Conservation (phyloP, 2,329 filamentous ascomycete species). For the Simplicillium aogashimaense region DNA sequence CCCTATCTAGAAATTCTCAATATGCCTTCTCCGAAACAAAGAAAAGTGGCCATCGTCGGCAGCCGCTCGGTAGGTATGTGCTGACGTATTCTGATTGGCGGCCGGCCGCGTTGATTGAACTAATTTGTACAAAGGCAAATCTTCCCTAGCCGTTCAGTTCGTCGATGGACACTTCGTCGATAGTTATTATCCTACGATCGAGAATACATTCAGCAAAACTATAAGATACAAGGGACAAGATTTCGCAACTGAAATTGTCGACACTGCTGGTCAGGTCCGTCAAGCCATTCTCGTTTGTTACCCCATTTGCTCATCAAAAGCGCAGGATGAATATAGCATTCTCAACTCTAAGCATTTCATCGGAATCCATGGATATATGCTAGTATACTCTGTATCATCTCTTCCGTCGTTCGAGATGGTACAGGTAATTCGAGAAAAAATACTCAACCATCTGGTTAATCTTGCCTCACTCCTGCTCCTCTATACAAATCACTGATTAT, state of each 20-base stretch:
- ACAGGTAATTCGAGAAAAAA: conserved; percentile 91
- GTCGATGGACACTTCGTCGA: conserved; percentile 98
- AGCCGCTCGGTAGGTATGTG: conserved; percentile 69
- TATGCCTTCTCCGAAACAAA: conserved; percentile 72
- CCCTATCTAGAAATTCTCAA: not conserved
- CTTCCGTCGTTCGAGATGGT: conserved; percentile 97
- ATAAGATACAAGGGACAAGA: conserved; percentile 91
- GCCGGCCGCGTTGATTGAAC: not conserved
- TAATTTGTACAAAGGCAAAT: conserved; percentile 61
- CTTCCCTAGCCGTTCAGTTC: conserved; percentile 90
- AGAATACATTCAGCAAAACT: conserved; percentile 96
- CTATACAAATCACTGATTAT: not conserved
- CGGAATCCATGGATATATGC: conserved; percentile 96
- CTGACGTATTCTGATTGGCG: not conserved
- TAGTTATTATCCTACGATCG: conserved; percentile 97
- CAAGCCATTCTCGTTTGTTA: not conserved
- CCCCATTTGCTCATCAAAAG: conserved; percentile 3
- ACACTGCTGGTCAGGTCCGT: conserved; percentile 84
- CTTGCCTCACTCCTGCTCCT: not conserved
- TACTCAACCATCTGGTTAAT: conserved; percentile 84
- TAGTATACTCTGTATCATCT: conserved; percentile 95
- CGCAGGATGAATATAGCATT: conserved; percentile 93
- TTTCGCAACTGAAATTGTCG: conserved; percentile 92
- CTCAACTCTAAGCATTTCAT: conserved; percentile 98
- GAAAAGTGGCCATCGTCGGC: conserved; percentile 93